Evolutionary conservation across 129 eudicot species (phyloP).

Genomic region (Centaurea solstitialis): DNA sequence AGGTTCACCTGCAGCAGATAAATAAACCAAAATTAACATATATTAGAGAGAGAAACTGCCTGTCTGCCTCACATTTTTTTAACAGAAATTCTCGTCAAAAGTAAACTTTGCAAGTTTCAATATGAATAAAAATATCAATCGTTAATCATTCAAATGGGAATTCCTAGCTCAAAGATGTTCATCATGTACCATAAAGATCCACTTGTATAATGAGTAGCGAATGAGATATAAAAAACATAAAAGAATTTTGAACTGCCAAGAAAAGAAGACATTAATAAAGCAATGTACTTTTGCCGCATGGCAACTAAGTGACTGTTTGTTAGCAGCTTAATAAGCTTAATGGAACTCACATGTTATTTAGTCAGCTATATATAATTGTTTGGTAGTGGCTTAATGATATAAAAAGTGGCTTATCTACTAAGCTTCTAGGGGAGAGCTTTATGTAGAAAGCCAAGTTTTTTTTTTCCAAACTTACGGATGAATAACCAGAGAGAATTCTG

Average conservation of each 20-base stretch:
- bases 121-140: neutral
- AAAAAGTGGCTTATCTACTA: too few relatives aligned
- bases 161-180: neutral
- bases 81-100: neutral
- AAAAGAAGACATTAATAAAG: neutral
- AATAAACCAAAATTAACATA: slow-evolving; percentile 1
- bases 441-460: too few relatives aligned
- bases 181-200: neutral
- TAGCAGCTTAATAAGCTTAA: too few relatives aligned
- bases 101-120: neutral
- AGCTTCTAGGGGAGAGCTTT: too few relatives aligned
- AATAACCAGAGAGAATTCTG: slow-evolving; percentile 88
- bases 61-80: neutral
- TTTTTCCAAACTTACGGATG: slow-evolving; percentile 65
- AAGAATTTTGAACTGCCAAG: neutral
- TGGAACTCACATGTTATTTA: too few relatives aligned
- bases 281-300: neutral
- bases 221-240: too few relatives aligned
- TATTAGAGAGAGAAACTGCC: neutral
- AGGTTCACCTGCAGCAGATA: slow-evolving; percentile 64
- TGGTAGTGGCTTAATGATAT: too few relatives aligned
- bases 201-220: too few relatives aligned
- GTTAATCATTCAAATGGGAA: neutral
- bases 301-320: neutral
- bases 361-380: too few relatives aligned